A percentile compares a stretch with the other conserved stretches of the same genome.
Evolutionary conservation across 208 protist genomes (phyloP).

Genomic region (Strigomonas oncopelti): DNA sequence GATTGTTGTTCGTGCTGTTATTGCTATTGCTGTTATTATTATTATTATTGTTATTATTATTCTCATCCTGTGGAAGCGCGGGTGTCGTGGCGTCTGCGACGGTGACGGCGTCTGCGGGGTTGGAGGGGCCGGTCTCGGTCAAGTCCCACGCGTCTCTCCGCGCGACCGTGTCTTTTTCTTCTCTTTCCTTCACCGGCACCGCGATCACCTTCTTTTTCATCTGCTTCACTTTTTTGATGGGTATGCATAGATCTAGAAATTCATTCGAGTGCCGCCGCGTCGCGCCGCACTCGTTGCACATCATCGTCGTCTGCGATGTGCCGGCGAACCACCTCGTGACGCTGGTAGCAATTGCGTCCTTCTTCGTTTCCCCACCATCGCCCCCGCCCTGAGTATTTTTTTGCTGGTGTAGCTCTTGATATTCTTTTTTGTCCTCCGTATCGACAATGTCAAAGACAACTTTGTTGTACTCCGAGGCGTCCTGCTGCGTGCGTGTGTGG

Average conservation of each 20-base stretch:
- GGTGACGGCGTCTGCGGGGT: too few relatives aligned
- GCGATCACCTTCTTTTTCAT: neutral
- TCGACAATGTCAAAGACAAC: constrained; percentile 62
- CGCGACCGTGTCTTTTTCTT: neutral
- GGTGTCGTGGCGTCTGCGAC: too few relatives aligned
- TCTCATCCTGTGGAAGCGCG: too few relatives aligned
- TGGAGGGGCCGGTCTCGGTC: neutral
- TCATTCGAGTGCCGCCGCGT: constrained; percentile 25
- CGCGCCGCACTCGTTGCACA: constrained; percentile 32
- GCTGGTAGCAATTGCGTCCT: constrained; percentile 18
- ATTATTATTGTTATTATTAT: too few relatives aligned
- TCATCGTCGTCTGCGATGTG: constrained; percentile 30
- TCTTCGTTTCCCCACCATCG: constrained; percentile 14
- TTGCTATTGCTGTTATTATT: too few relatives aligned
- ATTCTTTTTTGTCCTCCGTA: constrained; percentile 9
- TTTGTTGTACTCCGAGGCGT: constrained; percentile 73
- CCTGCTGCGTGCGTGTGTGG: constrained; percentile 59
- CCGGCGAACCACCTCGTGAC: constrained; percentile 62
- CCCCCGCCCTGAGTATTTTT: too few relatives aligned
- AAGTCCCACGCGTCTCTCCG: neutral
- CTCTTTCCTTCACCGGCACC: neutral
- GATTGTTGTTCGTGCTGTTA: too few relatives aligned
- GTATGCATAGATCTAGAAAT: constrained; percentile 50
- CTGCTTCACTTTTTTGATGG: constrained; percentile 10
- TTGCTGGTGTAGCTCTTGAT: neutral